Base-by-base conservation (phyloP, 2,329 filamentous ascomycete species). In the Arthroderma uncinatum region DNA sequence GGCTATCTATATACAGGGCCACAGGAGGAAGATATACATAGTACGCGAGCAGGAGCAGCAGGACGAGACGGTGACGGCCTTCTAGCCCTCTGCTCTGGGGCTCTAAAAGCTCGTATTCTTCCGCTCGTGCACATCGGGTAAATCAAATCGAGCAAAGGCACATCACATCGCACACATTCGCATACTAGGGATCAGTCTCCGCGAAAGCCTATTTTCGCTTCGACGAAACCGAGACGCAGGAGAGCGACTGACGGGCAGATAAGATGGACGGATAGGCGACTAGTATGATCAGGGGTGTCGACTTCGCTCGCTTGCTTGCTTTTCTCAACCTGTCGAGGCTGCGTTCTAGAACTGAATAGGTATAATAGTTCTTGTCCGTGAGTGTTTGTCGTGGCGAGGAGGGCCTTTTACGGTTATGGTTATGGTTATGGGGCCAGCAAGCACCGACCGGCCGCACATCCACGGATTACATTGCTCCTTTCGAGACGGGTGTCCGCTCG, bases 51-150 rank as follows among this genome's bases (percentile, higher is more conserved):
- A 34, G 12, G 33, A 34, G 23, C 25, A 12, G 21, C 47, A 30
- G 28, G 25, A 4, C 28, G 28, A 30, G 7, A 30, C 28, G 28
- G 28, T 30, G 28, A 12, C 14, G 10, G 14, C 14, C 47, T 30
- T 33, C 47, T 47, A 23, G 44, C 44, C 44, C 3, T 7, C 1
- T n/a, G 12, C 21, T 48, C 21, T 12, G 12, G 33, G n/a, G 2
- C 1, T 8, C 25, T 19, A 30, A 30, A 30, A 30, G 28, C 23
- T 50, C 47, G 47, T 50, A 50, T 50, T 50, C 47, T 50, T 50
- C 47, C 47, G 47, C 47, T 50, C 47, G 47, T 50, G 47, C 28
- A 50, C 47, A 19, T 50, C 47, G 14, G n/a, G 40, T 33, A 33
- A 10, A 6, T 36, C 34, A 36, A 36, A 10, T 36, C 39, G 4